Percentiles rank a stretch among this genome's conserved stretches.
phyloP scores from a whole-genome alignment of 345 rosid genomes.

The Acer saccharum region DNA sequence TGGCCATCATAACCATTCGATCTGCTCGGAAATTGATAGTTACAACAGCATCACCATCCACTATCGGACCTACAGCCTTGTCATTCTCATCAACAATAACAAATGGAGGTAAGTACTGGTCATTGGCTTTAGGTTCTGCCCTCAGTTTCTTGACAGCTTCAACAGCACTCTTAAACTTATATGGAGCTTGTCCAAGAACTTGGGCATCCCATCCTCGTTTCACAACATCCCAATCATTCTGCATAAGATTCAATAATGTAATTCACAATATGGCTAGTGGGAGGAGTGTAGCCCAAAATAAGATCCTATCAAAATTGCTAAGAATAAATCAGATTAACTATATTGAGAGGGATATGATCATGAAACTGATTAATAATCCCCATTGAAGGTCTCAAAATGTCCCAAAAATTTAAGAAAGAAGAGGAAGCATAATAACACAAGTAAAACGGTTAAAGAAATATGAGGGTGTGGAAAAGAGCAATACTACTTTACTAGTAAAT shows the following conservation, averaged over 20 bases:
- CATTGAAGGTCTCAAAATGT: background rate
- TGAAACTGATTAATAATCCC: background rate
- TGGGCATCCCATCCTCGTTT: slow-evolving; percentile 99
- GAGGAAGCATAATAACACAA: background rate
- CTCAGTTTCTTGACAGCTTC: slow-evolving; percentile 90
- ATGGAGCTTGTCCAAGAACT: slow-evolving; percentile 96
- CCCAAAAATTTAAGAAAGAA: background rate
- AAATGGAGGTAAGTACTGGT: slow-evolving; percentile 92
- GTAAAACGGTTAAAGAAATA: too few relatives aligned
- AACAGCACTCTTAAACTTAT: slow-evolving; percentile 75
- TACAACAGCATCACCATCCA: slow-evolving; percentile 96
- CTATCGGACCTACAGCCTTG: slow-evolving; percentile 82
- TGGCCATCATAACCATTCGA: slow-evolving; percentile 94
- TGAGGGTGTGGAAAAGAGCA: background rate
- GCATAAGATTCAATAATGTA: slow-evolving; percentile 11
- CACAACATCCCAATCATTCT: slow-evolving; percentile 96
- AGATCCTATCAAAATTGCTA: background rate
- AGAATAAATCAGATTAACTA: background rate
- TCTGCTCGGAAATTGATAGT: slow-evolving; percentile 95
- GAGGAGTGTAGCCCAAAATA: background rate
- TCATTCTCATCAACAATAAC: slow-evolving; percentile 79
- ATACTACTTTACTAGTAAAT: background rate
- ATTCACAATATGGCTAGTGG: background rate
- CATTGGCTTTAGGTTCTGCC: slow-evolving; percentile 65
- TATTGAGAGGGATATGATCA: background rate